Evolutionary conservation across 148 eudicot species (phyloP).

Genomic region (Camellia sinensis): DNA sequence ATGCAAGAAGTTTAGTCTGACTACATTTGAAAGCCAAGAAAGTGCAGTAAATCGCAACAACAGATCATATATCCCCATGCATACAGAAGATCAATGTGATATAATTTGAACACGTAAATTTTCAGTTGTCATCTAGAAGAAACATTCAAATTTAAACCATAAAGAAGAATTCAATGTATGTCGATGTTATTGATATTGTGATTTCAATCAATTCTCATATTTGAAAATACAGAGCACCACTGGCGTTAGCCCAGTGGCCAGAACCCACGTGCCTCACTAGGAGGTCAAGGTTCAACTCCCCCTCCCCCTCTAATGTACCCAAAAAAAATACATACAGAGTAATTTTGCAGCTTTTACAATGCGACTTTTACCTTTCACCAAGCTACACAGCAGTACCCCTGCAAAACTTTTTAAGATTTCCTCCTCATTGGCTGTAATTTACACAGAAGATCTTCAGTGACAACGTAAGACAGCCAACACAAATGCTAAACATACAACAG

Average conservation of each 20-base stretch:
- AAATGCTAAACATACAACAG: conserved; percentile 45
- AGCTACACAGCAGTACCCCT: conserved; percentile 54
- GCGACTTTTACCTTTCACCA: conserved; percentile 43
- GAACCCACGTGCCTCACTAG: too few relatives aligned
- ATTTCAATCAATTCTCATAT: conserved; percentile 29
- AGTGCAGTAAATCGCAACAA: neutral
- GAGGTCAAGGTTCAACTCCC: too few relatives aligned
- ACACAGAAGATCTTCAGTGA: conserved; percentile 27
- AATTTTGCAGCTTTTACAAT: conserved; percentile 48
- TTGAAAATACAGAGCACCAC: neutral
- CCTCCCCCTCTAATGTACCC: too few relatives aligned
- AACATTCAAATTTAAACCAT: conserved; percentile 12
- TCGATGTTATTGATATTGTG: conserved; percentile 39
- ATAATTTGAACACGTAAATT: conserved; percentile 12
- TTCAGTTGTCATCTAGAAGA: conserved; percentile 2
- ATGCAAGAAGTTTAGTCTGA: neutral
- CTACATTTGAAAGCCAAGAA: neutral
- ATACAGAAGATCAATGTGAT: neutral
- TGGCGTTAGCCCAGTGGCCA: too few relatives aligned
- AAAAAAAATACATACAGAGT: conserved; percentile 37
- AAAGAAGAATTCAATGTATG: conserved; percentile 24
- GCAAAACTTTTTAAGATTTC: conserved; percentile 46
- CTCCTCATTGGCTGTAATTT: conserved; percentile 44
- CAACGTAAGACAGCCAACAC: conserved; percentile 39
- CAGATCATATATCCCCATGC: neutral